These are phyloP conservation scores for Rutstroemia sydowiana DNA, from an alignment of 2,329 filamentous ascomycete species.

Conservation along the genomic window DNA sequence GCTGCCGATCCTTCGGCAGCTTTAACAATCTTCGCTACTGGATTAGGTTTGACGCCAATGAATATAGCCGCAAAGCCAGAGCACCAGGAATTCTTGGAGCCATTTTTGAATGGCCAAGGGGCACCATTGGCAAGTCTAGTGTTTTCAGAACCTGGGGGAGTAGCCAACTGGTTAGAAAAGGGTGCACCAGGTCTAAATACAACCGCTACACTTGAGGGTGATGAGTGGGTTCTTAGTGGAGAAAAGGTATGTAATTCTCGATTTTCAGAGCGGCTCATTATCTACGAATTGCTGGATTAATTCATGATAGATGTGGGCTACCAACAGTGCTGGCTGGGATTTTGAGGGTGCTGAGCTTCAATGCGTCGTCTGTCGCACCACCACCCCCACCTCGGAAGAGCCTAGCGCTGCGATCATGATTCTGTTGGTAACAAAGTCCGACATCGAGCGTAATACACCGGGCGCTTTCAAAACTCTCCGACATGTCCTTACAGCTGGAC, in stretches of 20 bases:
- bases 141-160: constrained; percentile 44
- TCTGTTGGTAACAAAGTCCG: constrained; percentile 40
- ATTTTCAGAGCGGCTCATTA: neutral
- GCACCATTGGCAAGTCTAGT: constrained; percentile 44
- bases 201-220: constrained; percentile 40
- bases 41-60: constrained; percentile 44
- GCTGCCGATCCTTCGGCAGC: constrained; percentile 42
- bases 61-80: constrained; percentile 37
- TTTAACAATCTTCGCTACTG: constrained; percentile 45
- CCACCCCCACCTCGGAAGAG: constrained; percentile 16
- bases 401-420: constrained; percentile 38
- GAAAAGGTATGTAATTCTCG: constrained; percentile 37
- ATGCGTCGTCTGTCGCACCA: constrained; percentile 42
- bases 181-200: constrained; percentile 42
- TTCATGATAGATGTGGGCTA: constrained; percentile 41
- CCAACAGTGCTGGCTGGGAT: constrained; percentile 48
- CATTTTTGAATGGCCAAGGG: constrained; percentile 39
- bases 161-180: constrained; percentile 44
- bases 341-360: constrained; percentile 42
- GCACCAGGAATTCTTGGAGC: constrained; percentile 37
- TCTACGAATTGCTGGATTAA: neutral
- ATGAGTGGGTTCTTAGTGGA: constrained; percentile 45
- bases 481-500: constrained; percentile 39
- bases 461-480: constrained; percentile 39
- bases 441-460: constrained; percentile 38